Evolutionary conservation across 106 monocot species (phyloP), one percentile per base, ranked within the genome.

Genomic region (Ottelia alismoides): DNA sequence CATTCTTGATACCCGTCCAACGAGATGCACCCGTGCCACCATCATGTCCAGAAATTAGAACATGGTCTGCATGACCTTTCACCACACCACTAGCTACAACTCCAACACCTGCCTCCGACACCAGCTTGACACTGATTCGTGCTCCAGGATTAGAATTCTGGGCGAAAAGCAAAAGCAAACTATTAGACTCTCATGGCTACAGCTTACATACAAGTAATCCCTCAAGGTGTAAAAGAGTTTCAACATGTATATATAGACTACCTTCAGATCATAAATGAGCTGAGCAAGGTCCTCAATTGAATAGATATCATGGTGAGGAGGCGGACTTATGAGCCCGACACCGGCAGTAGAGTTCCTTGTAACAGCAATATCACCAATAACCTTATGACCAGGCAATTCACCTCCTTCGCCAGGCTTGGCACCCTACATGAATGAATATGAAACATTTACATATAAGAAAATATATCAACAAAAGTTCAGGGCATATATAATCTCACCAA

Each of bases 351-450:
- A 92, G 63, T 92, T 82, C 45, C 85, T 85, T 49, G 92, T 92
- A 47, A 82, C 75, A 17, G 92, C 85, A 65, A 92, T 92, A 52
- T 92, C 92, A 70, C 70, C 92, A 49, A 92, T 75, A 59, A 92
- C 92, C 62, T 92, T 92, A 70, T 85, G 82, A 17, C 85, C 92
- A 45, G 85, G 92, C 54, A 92, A 77, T 59, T 92, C 85, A 59
- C 92, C 92, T 51, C 92, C 92, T 82, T 92, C 92, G 64, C 92
- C 92, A 47, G 92, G 92, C 73, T 92, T 92, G 24, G 92, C 92
- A 16, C 98, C 98, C 88, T 96, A 65, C 61, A 60, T 27, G 46
- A 46, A 2, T 27, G 27, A 27, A 50, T 19, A 56, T 58, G 28
- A 74, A 20, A 35, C 0, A 56, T 0, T 19, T 0, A 3, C 22